phyloP scores from a whole-genome alignment of 2,329 filamentous ascomycete genomes.

The Pestalotiopsis sp. region DNA sequence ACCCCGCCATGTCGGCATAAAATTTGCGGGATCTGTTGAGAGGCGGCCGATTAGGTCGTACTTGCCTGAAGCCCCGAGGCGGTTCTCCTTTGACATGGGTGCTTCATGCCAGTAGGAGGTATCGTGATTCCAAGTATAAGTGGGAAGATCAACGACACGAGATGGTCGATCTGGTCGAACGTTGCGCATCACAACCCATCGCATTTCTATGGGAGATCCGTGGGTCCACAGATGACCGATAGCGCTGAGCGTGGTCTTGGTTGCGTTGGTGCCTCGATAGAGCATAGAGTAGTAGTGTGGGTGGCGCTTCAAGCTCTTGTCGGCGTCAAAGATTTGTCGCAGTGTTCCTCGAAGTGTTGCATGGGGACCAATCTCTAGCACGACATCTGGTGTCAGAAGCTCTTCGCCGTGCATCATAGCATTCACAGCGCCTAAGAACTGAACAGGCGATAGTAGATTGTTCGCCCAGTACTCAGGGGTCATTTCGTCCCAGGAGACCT shows the following conservation, averaged over 20 bases:
- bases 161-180: constrained; percentile 18
- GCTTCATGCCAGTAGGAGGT: constrained; percentile 58
- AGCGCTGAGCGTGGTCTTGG: constrained; percentile 20
- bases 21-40: constrained; percentile 45
- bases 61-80: constrained; percentile 47
- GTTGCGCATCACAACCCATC: constrained; percentile 24
- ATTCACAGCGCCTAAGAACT: constrained; percentile 24
- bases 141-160: constrained; percentile 48
- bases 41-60: constrained; percentile 55
- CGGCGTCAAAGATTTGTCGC: constrained; percentile 25
- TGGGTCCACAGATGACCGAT: constrained; percentile 24
- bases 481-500: constrained; percentile 21
- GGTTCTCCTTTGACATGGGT: constrained; percentile 44
- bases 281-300: constrained; percentile 24
- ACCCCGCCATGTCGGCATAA: constrained; percentile 52
- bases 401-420: constrained; percentile 16
- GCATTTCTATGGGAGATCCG: constrained; percentile 22
- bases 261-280: constrained; percentile 11
- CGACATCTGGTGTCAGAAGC: constrained; percentile 18
- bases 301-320: constrained; percentile 16
- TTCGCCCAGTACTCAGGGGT: constrained; percentile 25
- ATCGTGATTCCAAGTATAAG: constrained; percentile 58
- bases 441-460: constrained; percentile 28
- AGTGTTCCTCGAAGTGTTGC: constrained; percentile 25
- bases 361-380: constrained; percentile 29